These are phyloP conservation scores for Arthrobotrys musiformis DNA, from an alignment of 2,329 filamentous ascomycete species.

Conservation along the genomic window DNA sequence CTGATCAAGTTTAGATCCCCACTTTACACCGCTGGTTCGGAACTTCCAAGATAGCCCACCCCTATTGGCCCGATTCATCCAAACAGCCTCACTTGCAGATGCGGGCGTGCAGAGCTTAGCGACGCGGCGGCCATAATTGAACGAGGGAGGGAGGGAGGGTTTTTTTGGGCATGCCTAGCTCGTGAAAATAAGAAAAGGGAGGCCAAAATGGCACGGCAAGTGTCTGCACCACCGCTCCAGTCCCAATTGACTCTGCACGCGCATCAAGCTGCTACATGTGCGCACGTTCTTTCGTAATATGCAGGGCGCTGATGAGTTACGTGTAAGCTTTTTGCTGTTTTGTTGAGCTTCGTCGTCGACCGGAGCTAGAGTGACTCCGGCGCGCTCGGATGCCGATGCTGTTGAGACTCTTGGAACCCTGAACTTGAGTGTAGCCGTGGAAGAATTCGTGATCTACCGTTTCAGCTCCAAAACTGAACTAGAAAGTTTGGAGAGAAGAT, in stretches of 20 bases:
- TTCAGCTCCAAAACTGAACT: constrained; percentile 5
- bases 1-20: constrained; percentile 21
- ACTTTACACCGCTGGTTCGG: constrained; percentile 38
- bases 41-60: constrained; percentile 7
- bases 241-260: constrained; percentile 25
- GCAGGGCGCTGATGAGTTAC: constrained; percentile 6
- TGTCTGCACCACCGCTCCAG: constrained; percentile 6
- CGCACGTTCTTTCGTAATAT: constrained; percentile 35
- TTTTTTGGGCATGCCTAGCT: constrained; percentile 11
- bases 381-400: constrained; percentile 29
- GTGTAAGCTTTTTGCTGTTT: constrained; percentile 19
- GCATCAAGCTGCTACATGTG: constrained; percentile 19
- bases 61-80: constrained; percentile 30
- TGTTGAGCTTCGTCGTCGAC: constrained; percentile 24
- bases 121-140: neutral
- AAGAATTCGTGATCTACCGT: neutral
- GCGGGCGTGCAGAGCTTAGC: neutral
- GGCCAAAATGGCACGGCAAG: constrained; percentile 52
- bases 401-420: constrained; percentile 29
- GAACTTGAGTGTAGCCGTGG: constrained; percentile 5
- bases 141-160: constrained; percentile 13
- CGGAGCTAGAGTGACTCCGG: constrained; percentile 32
- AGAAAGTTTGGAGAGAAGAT: neutral
- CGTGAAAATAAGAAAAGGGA: constrained; percentile 12
- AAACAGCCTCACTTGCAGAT: constrained; percentile 35